Evolutionary conservation across 176 grass and related monocot genomes (phyloP), one percentile per base, ranked within the genome.

Genomic region (Zizania latifolia): DNA sequence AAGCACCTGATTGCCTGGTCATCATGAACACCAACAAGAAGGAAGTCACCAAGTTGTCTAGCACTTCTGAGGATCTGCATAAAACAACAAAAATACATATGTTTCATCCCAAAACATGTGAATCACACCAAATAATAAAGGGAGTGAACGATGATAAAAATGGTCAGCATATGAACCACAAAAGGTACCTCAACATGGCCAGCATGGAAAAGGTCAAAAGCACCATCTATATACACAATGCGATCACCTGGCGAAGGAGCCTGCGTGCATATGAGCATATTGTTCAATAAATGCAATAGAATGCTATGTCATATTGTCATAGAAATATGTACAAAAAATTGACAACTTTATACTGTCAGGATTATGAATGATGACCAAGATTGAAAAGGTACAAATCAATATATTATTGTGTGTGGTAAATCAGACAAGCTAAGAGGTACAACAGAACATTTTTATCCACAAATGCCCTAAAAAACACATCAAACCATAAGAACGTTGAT

Each of bases 151-250:
- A n/a, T 6, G 28, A 55, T 39, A 77, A 86, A 65, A 65, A 34
- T 72, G 59, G 69, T 89, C 68, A 65, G 39, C 67, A 63, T 29
- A 48, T 67, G 9, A 81, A 80, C 37, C 62, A 63, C 39, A 55
- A 64, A 79, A 78, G 10, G 26, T 81, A 98, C 95, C 91, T 98
- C 95, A 40, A 98, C 95, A 81, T 98, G 89, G 50, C 94, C 94
- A 31, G 94, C 94, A 55, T 98, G 91, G 79, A 98, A 98, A 86
- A 98, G 89, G 74, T 98, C 94, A 84, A 94, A 98, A 64, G 91
- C 39, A 16, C 94, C 94, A 88, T 98, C 94, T 81, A 98, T 92
- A 75, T 98, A 98, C 76, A 98, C 78, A 7, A 98, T 78, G 14
- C 68, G 83, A 79, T 88, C 89, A 98, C 87, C 89, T 78, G 91